Evolutionary conservation across 768 basidiomycete genomes (phyloP).

Genomic region (Termitomyces sp.): DNA sequence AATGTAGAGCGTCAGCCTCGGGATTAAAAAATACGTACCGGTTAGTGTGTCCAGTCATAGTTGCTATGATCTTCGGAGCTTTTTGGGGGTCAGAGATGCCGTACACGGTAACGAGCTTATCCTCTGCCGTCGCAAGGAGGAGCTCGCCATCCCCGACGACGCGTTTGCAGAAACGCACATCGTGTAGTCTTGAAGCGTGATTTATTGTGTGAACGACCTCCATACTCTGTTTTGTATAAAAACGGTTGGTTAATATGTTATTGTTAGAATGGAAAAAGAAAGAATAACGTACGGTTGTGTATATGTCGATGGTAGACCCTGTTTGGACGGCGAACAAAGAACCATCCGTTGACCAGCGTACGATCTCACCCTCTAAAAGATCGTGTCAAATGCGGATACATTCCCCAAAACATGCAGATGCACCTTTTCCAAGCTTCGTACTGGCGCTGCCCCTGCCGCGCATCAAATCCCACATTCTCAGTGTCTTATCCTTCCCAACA

Average conservation of each 20-base stretch:
- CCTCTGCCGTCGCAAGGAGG: constrained; percentile 82
- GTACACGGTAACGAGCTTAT: constrained; percentile 83
- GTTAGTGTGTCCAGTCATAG: constrained; percentile 78
- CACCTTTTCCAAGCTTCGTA: constrained; percentile 85
- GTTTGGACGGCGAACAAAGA: constrained; percentile 76
- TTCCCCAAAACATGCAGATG: constrained; percentile 11
- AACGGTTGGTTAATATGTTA: neutral
- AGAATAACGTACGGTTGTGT: constrained; percentile 55
- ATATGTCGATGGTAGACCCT: constrained; percentile 72
- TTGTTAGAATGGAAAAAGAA: neutral
- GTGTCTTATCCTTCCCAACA: constrained; percentile 82
- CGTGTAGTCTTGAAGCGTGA: constrained; percentile 82
- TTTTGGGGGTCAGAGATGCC: constrained; percentile 40
- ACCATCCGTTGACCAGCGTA: constrained; percentile 81
- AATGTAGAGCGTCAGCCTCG: neutral
- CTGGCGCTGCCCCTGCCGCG: constrained; percentile 86
- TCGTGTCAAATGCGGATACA: neutral
- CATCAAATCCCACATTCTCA: constrained; percentile 99
- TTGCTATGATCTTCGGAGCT: constrained; percentile 56
- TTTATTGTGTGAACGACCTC: constrained; percentile 61
- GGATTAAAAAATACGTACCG: constrained; percentile 45
- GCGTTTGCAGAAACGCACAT: constrained; percentile 67
- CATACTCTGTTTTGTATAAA: constrained; percentile 59
- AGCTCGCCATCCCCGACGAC: constrained; percentile 55
- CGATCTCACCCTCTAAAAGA: constrained; percentile 79